These are phyloP conservation scores for Kurtzmaniella fragi DNA, from an alignment of 805 yeast species.

Conservation along the genomic window DNA sequence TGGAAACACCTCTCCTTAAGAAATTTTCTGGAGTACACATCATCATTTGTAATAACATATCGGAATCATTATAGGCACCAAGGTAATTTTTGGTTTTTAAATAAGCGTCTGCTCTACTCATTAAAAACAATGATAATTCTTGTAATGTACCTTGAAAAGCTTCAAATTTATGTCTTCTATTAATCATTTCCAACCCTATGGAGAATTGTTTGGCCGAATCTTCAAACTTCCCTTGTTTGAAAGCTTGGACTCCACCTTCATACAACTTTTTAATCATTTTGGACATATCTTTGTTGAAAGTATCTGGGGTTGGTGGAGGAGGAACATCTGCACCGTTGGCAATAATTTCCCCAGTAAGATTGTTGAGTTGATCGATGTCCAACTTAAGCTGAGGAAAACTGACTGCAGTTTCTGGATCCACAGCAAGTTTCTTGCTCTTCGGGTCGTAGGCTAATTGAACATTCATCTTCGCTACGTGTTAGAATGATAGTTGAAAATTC, in stretches of 20 bases:
- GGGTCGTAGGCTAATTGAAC: constrained; percentile 20
- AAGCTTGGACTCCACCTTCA: constrained; percentile 55
- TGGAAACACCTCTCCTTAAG: constrained; percentile 64
- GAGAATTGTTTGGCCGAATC: constrained; percentile 63
- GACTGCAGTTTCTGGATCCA: constrained; percentile 13
- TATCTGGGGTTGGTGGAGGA: constrained; percentile 48
- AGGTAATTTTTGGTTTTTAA: constrained; percentile 49
- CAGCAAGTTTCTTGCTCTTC: constrained; percentile 19
- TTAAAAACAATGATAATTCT: constrained; percentile 60
- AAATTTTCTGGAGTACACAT: constrained; percentile 63
- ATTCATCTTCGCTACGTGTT: constrained; percentile 12
- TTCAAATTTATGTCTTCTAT: constrained; percentile 68
- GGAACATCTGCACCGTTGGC: constrained; percentile 46
- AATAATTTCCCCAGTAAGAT: constrained; percentile 33
- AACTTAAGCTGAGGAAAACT: constrained; percentile 24
- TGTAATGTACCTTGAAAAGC: constrained; percentile 67
- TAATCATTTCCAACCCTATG: constrained; percentile 63
- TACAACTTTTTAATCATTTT: constrained; percentile 57
- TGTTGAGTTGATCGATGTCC: constrained; percentile 41
- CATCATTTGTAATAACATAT: constrained; percentile 56
- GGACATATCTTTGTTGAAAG: constrained; percentile 51
- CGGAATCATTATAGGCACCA: constrained; percentile 66
- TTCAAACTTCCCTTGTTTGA: constrained; percentile 48
- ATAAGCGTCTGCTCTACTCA: constrained; percentile 68
- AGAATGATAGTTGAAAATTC: background rate